phyloP scores from a whole-genome alignment of 2,329 filamentous ascomycete genomes.

The Aspergillus quadricinctus region DNA sequence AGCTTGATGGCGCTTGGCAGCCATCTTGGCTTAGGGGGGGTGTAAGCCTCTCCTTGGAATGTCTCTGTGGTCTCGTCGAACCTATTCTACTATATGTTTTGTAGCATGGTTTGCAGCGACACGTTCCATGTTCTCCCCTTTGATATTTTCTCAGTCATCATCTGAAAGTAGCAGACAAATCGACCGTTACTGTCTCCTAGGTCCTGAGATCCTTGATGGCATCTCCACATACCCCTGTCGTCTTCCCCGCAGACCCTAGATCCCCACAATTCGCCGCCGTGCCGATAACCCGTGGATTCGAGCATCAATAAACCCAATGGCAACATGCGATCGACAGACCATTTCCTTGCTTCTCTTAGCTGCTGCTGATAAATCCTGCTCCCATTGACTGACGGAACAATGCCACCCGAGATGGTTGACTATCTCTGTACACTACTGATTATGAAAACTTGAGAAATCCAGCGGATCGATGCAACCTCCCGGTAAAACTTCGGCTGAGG shows the following conservation, averaged over 20 bases:
- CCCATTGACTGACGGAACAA: not conserved
- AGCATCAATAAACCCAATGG: not conserved
- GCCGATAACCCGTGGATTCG: not conserved
- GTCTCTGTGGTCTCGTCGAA: too few relatives aligned
- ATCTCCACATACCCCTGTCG: not conserved
- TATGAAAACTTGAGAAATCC: not conserved
- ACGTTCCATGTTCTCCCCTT: too few relatives aligned
- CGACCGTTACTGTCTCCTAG: too few relatives aligned
- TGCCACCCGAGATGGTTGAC: not conserved
- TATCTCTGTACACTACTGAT: not conserved
- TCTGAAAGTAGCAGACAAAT: too few relatives aligned
- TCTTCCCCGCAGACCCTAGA: not conserved
- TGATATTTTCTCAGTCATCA: too few relatives aligned
- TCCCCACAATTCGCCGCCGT: not conserved
- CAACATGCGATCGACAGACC: not conserved
- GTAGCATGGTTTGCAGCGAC: too few relatives aligned
- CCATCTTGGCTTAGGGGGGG: not conserved
- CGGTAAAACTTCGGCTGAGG: not conserved
- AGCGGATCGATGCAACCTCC: not conserved
- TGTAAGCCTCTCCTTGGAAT: too few relatives aligned
- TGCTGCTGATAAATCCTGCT: not conserved
- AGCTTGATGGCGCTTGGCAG: not conserved
- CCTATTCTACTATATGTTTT: too few relatives aligned
- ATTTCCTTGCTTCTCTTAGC: not conserved
- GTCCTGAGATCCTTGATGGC: too few relatives aligned